Evolutionary conservation across 306 rosid species (phyloP).

Genomic region (Cicer yamashitae): DNA sequence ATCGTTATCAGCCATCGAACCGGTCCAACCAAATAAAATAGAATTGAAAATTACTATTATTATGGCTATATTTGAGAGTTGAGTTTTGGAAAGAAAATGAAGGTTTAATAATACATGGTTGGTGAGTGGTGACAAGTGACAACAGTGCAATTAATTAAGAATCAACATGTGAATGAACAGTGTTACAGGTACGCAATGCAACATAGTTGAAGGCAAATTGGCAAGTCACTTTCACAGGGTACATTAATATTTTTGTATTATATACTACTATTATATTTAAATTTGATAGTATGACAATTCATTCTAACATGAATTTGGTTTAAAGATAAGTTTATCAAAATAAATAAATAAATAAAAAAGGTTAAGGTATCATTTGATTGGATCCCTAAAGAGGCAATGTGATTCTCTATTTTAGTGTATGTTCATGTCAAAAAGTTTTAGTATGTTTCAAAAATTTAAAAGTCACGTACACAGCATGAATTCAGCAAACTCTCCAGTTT

Average conservation of each 20-base stretch:
- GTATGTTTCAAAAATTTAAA: too few relatives aligned
- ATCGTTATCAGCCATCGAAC: too few relatives aligned
- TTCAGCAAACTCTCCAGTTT: too few relatives aligned
- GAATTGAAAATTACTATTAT: too few relatives aligned
- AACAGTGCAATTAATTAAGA: neutral
- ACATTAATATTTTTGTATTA: too few relatives aligned
- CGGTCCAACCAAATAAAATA: too few relatives aligned
- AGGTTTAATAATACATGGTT: neutral
- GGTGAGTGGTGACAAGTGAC: neutral
- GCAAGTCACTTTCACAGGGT: slow-evolving; percentile 12
- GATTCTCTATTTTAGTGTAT: neutral
- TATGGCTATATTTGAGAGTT: neutral
- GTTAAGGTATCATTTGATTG: neutral
- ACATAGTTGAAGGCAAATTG: neutral
- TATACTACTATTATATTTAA: too few relatives aligned
- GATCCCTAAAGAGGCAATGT: neutral
- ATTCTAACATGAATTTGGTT: neutral
- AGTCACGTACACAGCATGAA: too few relatives aligned
- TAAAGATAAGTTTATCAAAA: neutral
- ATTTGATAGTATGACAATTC: neutral
- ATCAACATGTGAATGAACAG: slow-evolving; percentile 44
- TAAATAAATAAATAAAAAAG: too few relatives aligned
- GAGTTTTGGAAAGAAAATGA: too few relatives aligned
- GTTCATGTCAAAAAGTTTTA: too few relatives aligned
- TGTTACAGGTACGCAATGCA: neutral